phyloP scores from a whole-genome alignment of 2,329 filamentous ascomycete genomes.

The Colletotrichum plurivorum region DNA sequence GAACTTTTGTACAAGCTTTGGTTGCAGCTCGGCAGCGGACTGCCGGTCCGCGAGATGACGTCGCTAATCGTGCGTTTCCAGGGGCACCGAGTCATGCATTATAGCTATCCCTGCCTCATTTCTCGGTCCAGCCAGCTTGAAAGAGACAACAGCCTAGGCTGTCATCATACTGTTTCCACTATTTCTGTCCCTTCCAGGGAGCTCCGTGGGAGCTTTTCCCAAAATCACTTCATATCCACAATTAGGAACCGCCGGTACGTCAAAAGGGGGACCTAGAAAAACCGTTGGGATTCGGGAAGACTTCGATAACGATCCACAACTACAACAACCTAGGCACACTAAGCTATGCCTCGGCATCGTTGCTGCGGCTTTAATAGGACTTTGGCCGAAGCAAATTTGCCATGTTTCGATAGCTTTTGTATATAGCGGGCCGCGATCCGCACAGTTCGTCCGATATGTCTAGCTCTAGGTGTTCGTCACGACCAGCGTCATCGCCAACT shows the following conservation, averaged over 20 bases:
- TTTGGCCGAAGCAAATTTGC: neutral
- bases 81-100: neutral
- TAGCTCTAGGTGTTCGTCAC: neutral
- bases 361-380: neutral
- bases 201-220: neutral
- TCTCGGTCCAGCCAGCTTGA: neutral
- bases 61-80: no score
- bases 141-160: neutral
- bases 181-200: neutral
- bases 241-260: slow-evolving; percentile 1
- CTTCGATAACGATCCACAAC: no score
- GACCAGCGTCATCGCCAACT: neutral
- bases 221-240: slow-evolving; percentile 4
- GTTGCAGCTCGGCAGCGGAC: no score
- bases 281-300: neutral
- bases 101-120: neutral
- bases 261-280: slow-evolving; percentile 6
- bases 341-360: neutral
- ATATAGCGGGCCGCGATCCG: neutral
- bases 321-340: no score
- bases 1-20: no score
- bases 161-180: slow-evolving; percentile 3
- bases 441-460: slow-evolving; percentile 14
- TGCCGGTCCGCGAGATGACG: no score
- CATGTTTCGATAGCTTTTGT: neutral